Conservation (phyloP, 2,329 filamentous ascomycete genomes). For the Leptographium lundbergii region DNA sequence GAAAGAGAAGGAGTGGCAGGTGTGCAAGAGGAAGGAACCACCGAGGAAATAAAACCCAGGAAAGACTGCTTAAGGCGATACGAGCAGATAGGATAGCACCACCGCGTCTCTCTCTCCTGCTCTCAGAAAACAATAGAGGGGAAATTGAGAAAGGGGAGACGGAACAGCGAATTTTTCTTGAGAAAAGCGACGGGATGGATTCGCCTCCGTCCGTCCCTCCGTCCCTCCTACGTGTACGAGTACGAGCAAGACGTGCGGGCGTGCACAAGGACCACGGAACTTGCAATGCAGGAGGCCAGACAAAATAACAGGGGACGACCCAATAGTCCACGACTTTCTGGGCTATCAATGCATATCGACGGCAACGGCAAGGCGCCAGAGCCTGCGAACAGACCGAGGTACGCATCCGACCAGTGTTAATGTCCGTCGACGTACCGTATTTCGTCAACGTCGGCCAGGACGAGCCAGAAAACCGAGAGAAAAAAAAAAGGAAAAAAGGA, state of each 20-base stretch:
- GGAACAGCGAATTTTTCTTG: background rate
- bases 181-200: background rate
- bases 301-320: background rate
- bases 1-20: background rate
- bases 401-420: background rate
- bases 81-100: background rate
- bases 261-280: background rate
- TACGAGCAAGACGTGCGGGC: background rate
- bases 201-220: background rate
- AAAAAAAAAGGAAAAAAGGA: background rate
- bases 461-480: too few species aligned
- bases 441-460: too few species aligned
- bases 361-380: background rate
- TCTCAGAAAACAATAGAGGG: background rate
- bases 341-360: background rate
- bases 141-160: background rate
- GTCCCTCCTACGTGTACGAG: background rate
- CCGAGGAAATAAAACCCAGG: background rate
- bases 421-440: background rate
- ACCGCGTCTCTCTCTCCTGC: background rate
- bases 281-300: background rate
- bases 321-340: background rate
- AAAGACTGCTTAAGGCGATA: background rate
- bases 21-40: background rate
- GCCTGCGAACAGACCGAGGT: background rate